Percentiles rank a stretch among this genome's conserved stretches.
These are phyloP conservation scores for Pestalotiopsis sp. DNA, from an alignment of 2,329 filamentous ascomycete species.

Conservation along the genomic window DNA sequence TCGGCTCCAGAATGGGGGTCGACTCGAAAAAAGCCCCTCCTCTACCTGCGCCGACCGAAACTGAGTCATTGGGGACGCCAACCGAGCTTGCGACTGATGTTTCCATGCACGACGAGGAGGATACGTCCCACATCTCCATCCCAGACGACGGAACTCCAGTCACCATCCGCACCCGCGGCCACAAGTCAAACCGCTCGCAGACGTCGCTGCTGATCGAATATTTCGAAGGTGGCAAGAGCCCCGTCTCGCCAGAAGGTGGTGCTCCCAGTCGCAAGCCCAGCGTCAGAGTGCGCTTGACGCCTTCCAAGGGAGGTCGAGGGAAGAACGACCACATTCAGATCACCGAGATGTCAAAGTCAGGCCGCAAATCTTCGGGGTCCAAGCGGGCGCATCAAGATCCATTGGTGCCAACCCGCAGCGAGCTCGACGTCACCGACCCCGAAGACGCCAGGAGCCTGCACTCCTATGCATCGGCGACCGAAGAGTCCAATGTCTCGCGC, in stretches of 20 bases:
- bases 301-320: conserved; percentile 66
- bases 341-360: conserved; percentile 67
- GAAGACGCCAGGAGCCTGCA: conserved; percentile 69
- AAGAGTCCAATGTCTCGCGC: conserved; percentile 75
- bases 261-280: conserved; percentile 73
- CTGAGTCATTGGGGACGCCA: conserved; percentile 62
- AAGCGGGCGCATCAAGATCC: conserved; percentile 39
- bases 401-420: conserved; percentile 63
- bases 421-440: conserved; percentile 45
- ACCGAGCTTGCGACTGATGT: conserved; percentile 68
- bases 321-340: conserved; percentile 82
- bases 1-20: conserved; percentile 51
- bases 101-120: conserved; percentile 62
- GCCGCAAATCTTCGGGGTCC: conserved; percentile 64
- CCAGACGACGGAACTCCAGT: conserved; percentile 89
- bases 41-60: conserved; percentile 78
- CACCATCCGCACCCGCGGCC: conserved; percentile 79
- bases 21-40: conserved; percentile 62
- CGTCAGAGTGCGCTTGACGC: conserved; percentile 78
- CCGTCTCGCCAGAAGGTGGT: conserved; percentile 50
- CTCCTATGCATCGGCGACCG: conserved; percentile 77
- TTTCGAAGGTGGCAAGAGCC: conserved; percentile 76
- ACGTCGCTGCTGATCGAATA: conserved; percentile 94
- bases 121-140: conserved; percentile 76
- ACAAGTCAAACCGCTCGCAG: conserved; percentile 68